These are phyloP conservation scores for Nitzschia sp. DNA, from an alignment of 108 stramenopile genomes.

Conservation along the genomic window DNA sequence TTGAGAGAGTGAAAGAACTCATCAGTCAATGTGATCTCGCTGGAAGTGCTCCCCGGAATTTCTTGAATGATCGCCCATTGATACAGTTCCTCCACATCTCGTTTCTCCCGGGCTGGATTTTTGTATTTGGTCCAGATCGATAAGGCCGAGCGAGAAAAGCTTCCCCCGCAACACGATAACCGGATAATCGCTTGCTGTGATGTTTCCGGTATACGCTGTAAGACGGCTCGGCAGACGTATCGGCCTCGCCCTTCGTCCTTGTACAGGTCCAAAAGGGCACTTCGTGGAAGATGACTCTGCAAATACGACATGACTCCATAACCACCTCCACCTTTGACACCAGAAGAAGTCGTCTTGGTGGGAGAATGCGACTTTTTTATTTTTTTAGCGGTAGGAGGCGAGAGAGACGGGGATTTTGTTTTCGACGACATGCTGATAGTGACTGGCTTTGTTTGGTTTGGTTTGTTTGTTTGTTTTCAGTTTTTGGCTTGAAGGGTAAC, in stretches of 20 bases:
- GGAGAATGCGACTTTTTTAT: neutral
- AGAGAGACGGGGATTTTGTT: too few species aligned
- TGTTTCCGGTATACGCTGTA: conserved; percentile 45
- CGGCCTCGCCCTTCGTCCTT: conserved; percentile 45
- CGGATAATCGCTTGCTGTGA: conserved; percentile 53
- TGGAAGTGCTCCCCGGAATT: neutral
- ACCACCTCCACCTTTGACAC: neutral
- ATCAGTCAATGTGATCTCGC: conserved; percentile 32
- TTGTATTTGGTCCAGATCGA: conserved; percentile 38
- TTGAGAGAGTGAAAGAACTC: conserved; percentile 46
- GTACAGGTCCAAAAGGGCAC: conserved; percentile 40
- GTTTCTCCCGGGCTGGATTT: neutral
- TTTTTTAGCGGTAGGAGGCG: conserved; percentile 1
- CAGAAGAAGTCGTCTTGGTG: neutral
- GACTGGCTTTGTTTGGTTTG: too few species aligned
- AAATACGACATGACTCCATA: conserved; percentile 56
- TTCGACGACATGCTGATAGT: too few species aligned
- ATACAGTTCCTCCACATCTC: conserved; percentile 33
- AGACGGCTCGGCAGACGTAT: conserved; percentile 50
- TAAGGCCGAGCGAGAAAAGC: conserved; percentile 31
- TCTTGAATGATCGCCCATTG: conserved; percentile 50
- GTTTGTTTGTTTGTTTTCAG: too few species aligned
- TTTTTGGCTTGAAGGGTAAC: too few species aligned
- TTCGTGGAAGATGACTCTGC: conserved; percentile 21
- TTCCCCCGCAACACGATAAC: conserved; percentile 50